Evolutionary conservation across 495 filamentous ascomycete species (phyloP).

Genomic region (Xylaria longipes): DNA sequence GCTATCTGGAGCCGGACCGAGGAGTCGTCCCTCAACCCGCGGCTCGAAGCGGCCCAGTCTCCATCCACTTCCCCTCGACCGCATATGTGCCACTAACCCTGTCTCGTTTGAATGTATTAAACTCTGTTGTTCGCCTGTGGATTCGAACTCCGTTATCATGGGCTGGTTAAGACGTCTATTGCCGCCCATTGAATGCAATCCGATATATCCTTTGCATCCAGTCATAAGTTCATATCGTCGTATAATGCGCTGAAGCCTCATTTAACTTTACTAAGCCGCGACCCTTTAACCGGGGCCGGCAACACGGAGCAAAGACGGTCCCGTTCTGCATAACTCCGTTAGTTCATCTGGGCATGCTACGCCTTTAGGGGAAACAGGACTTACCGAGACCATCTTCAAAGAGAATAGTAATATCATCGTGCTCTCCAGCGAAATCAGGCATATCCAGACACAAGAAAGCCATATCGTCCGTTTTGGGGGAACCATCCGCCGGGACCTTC

Average conservation of each 20-base stretch:
- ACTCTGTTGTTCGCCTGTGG: neutral
- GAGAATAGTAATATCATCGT: constrained; percentile 84
- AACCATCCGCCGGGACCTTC: constrained; percentile 59
- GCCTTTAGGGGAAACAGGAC: constrained; percentile 38
- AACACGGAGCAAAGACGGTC: constrained; percentile 52
- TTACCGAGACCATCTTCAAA: constrained; percentile 82
- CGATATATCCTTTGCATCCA: constrained; percentile 12
- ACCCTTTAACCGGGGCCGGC: constrained; percentile 56
- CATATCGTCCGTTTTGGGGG: constrained; percentile 52
- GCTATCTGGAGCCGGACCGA: neutral
- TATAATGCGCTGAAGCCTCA: constrained; percentile 31
- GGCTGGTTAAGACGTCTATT: neutral
- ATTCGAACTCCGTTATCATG: neutral
- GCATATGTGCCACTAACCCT: neutral
- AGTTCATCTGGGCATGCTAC: constrained; percentile 24
- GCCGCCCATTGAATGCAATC: constrained; percentile 8
- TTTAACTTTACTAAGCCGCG: constrained; percentile 41
- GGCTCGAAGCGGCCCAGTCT: neutral
- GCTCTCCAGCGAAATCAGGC: constrained; percentile 86
- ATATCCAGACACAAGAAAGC: constrained; percentile 82
- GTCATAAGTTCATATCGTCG: constrained; percentile 36
- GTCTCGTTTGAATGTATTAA: neutral
- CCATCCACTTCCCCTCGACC: neutral
- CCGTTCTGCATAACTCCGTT: constrained; percentile 44
- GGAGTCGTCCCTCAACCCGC: neutral